phyloP scores from a whole-genome alignment of 495 filamentous ascomycete species.

The Chaetomium fimeti region DNA sequence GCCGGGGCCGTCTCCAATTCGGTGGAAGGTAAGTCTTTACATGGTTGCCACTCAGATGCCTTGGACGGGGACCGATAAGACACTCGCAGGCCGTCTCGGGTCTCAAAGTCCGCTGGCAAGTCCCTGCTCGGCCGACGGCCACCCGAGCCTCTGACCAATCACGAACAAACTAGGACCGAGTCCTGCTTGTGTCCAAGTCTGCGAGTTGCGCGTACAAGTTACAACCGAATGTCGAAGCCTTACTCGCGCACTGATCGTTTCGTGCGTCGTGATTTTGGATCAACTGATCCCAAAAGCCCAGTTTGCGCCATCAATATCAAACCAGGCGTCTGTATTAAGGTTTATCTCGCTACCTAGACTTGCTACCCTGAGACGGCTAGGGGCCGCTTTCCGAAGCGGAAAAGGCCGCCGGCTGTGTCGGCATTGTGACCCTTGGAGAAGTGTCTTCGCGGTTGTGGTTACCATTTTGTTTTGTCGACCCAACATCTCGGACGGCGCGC shows the following conservation, averaged over 20 bases:
- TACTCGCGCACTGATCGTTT: not conserved
- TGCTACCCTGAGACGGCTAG: not conserved
- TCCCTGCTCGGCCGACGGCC: not conserved
- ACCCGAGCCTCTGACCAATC: not conserved
- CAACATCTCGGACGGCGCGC: not conserved
- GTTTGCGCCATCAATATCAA: slow-evolving; percentile 5
- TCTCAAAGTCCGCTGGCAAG: not conserved
- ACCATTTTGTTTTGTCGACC: not conserved
- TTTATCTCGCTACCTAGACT: not conserved
- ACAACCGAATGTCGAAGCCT: not conserved
- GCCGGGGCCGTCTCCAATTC: too few relatives aligned
- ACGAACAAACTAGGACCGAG: not conserved
- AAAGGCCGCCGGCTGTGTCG: not conserved
- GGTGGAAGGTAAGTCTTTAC: too few relatives aligned
- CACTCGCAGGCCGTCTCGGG: not conserved
- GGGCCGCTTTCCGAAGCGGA: not conserved
- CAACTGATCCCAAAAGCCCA: slow-evolving; percentile 23
- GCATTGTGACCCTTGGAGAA: not conserved
- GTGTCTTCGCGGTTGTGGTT: not conserved
- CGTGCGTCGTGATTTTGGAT: not conserved
- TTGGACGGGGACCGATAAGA: not conserved
- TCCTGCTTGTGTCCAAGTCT: not conserved
- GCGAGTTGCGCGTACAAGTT: not conserved
- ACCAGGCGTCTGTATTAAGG: not conserved
- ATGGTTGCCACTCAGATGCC: too few relatives aligned